Percentiles rank a stretch among this genome's conserved stretches.
These are phyloP conservation scores for Aspergillus udagawae DNA, from an alignment of 2,329 filamentous ascomycete genomes.

Conservation along the genomic window DNA sequence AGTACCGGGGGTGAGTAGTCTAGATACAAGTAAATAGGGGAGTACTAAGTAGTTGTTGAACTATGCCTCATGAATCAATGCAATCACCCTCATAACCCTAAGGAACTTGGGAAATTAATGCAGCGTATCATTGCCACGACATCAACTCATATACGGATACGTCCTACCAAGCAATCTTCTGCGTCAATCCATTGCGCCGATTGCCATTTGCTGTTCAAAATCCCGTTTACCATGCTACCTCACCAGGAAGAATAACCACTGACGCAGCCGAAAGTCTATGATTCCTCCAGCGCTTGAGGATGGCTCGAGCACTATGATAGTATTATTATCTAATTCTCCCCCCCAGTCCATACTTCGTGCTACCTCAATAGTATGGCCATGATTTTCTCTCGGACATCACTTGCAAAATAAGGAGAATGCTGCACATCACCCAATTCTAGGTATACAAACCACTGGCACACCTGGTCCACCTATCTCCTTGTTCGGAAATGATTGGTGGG, in stretches of 20 bases:
- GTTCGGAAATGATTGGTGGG: neutral
- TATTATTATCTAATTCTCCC: neutral
- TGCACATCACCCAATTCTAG: neutral
- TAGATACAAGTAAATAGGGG: too few relatives aligned
- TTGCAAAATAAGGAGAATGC: too few relatives aligned
- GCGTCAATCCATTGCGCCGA: neutral
- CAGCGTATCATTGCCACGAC: neutral
- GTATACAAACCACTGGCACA: too few relatives aligned
- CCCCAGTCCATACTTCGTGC: too few relatives aligned
- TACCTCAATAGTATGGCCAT: neutral
- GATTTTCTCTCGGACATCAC: neutral
- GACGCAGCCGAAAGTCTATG: neutral
- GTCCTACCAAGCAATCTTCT: neutral
- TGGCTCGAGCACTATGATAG: too few relatives aligned
- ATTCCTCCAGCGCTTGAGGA: neutral
- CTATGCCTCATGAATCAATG: neutral
- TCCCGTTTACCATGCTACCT: neutral
- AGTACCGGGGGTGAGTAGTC: neutral
- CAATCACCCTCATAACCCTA: too few relatives aligned
- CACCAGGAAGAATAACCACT: neutral
- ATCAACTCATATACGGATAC: neutral
- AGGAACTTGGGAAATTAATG: too few relatives aligned
- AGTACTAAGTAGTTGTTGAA: neutral
- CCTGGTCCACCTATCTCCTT: neutral
- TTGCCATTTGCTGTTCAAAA: neutral